Base-by-base conservation (phyloP, 2,329 filamentous ascomycete species). In the Colletotrichum tanaceti region DNA sequence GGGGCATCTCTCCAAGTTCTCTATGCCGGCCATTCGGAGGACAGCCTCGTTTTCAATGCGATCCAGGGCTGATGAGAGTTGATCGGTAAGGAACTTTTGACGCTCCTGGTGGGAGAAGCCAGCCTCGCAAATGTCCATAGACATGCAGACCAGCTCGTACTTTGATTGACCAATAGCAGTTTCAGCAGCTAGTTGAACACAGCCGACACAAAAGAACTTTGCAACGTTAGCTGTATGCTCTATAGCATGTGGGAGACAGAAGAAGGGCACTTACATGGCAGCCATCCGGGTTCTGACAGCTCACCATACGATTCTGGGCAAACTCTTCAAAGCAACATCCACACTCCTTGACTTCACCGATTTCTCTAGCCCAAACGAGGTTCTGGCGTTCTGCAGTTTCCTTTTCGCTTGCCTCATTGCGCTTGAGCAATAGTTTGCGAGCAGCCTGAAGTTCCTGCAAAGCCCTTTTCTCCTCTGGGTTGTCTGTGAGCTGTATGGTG, bases 1-100 rank as follows among this genome's bases (percentile, higher is more conserved):
- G 0, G 93, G 93, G 72, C 93, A 97, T 39, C 86, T 88, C 39
- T 87, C 91, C 1, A 97, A 85, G 70, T 90, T 88, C 47, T 93
- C 89, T 43, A 97, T 85, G 0, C 85, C 87, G 0, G 93, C 92
- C 70, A 87, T 82, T n/a, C 87, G 86, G 46, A 97, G 82, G 28
- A 88, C 86, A 20, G 90, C 85, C 73, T 91, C 87, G 76, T 92
- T 89, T 75, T 94, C 91, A 59, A 94, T 85, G 24, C 87, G 85
- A 64, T 91, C 90, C 2, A 97, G 81, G 10, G 89, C 90, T 3
- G 84, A 80, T 38, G 86, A 81, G 0, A 89, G 81, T 53, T 86
- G 87, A 18, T 85, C 79, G 68, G 89, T 84, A 1, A 94, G 79
- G 50, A 90, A 89, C 5, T 83, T 78, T 24, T 80, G 77, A 47